Percentiles rank a stretch among this genome's conserved stretches.
Evolutionary conservation across 805 yeast genomes (phyloP).

Genomic region (Cyberlindnera nakhonratchasimensis): DNA sequence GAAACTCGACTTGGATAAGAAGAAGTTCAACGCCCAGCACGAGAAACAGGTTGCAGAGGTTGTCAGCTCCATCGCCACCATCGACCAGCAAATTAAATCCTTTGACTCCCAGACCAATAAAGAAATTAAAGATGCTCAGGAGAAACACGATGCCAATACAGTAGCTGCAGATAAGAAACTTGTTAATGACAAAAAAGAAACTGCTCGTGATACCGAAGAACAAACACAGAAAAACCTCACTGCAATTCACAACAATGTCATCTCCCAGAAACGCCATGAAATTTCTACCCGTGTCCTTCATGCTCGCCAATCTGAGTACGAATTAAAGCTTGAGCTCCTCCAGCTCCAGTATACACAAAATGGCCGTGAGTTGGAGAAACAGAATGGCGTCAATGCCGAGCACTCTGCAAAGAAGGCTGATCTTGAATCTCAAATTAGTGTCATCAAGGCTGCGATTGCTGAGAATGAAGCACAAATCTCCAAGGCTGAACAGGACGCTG

Average conservation of each 20-base stretch:
- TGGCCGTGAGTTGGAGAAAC: conserved; percentile 24
- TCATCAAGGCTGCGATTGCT: conserved; percentile 18
- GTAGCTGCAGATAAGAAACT: conserved; percentile 22
- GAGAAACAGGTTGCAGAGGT: conserved; percentile 19
- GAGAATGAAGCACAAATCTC: conserved; percentile 21
- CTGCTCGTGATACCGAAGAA: conserved; percentile 17
- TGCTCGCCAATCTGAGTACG: conserved; percentile 29
- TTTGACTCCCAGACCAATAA: conserved; percentile 22
- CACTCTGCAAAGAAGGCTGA: conserved; percentile 18
- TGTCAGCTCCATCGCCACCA: conserved; percentile 20
- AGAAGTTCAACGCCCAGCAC: conserved; percentile 17
- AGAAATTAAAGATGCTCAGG: conserved; percentile 21
- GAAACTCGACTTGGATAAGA: conserved; percentile 26
- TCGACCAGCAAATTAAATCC: conserved; percentile 21
- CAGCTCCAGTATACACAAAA: conserved; percentile 26
- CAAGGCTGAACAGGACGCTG: conserved; percentile 15
- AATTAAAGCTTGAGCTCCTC: conserved; percentile 22
- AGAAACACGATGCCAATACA: conserved; percentile 14
- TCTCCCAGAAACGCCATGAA: conserved; percentile 24
- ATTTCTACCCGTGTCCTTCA: conserved; percentile 25
- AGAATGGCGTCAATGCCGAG: conserved; percentile 18
- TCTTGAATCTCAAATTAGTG: conserved; percentile 20
- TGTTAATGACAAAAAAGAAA: conserved; percentile 18
- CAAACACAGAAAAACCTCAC: conserved; percentile 17
- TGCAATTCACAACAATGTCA: conserved; percentile 21